phyloP scores from a whole-genome alignment of 2,329 filamentous ascomycete species.

The Lecanoromycetidae sp. region DNA sequence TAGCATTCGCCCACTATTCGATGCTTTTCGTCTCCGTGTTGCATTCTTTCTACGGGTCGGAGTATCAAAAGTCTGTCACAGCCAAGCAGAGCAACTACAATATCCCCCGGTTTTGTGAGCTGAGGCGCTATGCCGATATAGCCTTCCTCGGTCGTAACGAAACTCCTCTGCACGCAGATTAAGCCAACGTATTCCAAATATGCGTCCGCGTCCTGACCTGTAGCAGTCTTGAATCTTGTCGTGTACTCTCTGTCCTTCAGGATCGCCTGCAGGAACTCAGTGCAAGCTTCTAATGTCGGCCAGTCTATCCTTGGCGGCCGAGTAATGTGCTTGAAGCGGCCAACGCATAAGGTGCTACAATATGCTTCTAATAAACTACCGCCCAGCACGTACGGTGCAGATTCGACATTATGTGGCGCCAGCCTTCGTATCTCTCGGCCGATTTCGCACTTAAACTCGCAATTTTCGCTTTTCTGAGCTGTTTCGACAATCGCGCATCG shows the following conservation, averaged over 20 bases:
- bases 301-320: background rate
- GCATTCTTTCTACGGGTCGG: background rate
- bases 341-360: background rate
- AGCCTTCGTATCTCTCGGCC: background rate
- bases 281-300: background rate
- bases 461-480: too few species aligned
- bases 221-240: too few species aligned
- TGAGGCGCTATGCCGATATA: background rate
- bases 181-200: background rate
- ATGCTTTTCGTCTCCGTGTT: too few species aligned
- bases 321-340: background rate
- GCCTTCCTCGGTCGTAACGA: background rate
- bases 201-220: background rate
- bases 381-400: background rate
- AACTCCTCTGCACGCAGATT: background rate
- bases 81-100: background rate
- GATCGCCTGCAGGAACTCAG: background rate
- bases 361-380: background rate
- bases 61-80: background rate
- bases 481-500: too few species aligned
- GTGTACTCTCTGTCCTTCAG: too few species aligned
- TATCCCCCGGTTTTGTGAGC: background rate
- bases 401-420: background rate
- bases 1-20: conserved; percentile 4
- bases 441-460: too few species aligned